These are phyloP conservation scores for Nepenthes mirabilis DNA, from an alignment of 148 eudicot genomes.

Conservation along the genomic window DNA sequence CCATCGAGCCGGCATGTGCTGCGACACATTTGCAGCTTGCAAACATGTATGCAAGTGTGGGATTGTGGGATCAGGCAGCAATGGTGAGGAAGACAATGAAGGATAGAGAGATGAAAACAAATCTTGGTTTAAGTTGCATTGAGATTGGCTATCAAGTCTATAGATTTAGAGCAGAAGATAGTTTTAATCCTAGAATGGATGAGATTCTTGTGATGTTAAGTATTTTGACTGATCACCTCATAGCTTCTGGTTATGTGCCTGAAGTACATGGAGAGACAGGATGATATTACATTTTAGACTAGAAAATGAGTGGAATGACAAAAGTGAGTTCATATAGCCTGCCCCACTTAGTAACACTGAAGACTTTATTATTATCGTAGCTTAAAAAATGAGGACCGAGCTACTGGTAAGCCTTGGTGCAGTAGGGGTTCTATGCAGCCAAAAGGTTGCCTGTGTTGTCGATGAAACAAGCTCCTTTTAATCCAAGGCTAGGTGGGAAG, in stretches of 20 bases:
- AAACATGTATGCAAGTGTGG: slow-evolving; percentile 34
- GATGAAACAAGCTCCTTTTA: too few species aligned
- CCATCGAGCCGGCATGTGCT: slow-evolving; percentile 32
- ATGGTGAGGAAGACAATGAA: slow-evolving; percentile 30
- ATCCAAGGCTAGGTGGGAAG: too few species aligned
- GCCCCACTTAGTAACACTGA: too few species aligned
- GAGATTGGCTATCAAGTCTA: slow-evolving; percentile 21
- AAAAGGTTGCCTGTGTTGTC: too few species aligned
- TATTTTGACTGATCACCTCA: slow-evolving; percentile 22
- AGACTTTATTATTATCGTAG: too few species aligned
- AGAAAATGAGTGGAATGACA: too few species aligned
- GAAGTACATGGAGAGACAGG: slow-evolving; percentile 8
- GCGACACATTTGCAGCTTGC: slow-evolving; percentile 38
- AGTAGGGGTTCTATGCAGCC: too few species aligned
- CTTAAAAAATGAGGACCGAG: too few species aligned
- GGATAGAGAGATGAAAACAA: slow-evolving; percentile 18
- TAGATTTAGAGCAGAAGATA: slow-evolving; percentile 24
- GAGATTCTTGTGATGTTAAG: slow-evolving; percentile 21
- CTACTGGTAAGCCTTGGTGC: too few species aligned
- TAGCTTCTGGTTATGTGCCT: slow-evolving; percentile 3
- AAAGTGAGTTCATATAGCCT: too few species aligned
- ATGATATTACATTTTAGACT: background rate
- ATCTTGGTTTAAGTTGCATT: slow-evolving; percentile 39
- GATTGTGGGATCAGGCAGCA: slow-evolving; percentile 35
- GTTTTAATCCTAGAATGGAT: slow-evolving; percentile 11